Evolutionary conservation across 805 yeast genomes (phyloP).

Genomic region (Teunomyces cretensis): DNA sequence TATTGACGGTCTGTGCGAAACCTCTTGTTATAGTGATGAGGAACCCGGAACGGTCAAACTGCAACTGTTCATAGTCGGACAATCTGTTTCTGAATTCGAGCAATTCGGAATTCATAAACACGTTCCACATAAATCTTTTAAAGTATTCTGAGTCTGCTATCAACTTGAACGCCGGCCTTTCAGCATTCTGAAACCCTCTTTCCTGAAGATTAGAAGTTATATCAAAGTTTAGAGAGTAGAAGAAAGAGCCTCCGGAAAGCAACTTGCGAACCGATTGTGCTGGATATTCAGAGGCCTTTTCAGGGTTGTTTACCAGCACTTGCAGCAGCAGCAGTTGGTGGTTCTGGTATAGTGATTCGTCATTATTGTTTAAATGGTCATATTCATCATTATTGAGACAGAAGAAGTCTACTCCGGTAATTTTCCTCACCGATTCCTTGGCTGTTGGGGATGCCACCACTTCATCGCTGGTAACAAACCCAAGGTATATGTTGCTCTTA

Average conservation of each 20-base stretch:
- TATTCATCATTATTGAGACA: conserved; percentile 59
- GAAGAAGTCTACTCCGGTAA: conserved; percentile 62
- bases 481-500: conserved; percentile 55
- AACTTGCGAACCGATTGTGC: conserved; percentile 46
- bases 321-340: conserved; percentile 4
- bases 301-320: conserved; percentile 10
- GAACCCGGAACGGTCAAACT: conserved; percentile 49
- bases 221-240: conserved; percentile 48
- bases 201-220: conserved; percentile 46
- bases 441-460: conserved; percentile 62
- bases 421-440: conserved; percentile 50
- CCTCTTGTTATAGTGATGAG: conserved; percentile 51
- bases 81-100: conserved; percentile 47
- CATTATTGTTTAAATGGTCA: conserved; percentile 35
- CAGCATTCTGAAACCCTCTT: conserved; percentile 30
- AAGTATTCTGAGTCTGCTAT: conserved; percentile 41
- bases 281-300: conserved; percentile 31
- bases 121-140: conserved; percentile 52
- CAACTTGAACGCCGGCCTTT: conserved; percentile 19
- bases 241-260: conserved; percentile 48
- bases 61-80: conserved; percentile 35
- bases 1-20: conserved; percentile 46
- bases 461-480: conserved; percentile 53
- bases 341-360: neutral
- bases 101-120: conserved; percentile 45